Evolutionary conservation across 2,329 filamentous ascomycete genomes (phyloP).

Genomic region (Didymella arachidicola): DNA sequence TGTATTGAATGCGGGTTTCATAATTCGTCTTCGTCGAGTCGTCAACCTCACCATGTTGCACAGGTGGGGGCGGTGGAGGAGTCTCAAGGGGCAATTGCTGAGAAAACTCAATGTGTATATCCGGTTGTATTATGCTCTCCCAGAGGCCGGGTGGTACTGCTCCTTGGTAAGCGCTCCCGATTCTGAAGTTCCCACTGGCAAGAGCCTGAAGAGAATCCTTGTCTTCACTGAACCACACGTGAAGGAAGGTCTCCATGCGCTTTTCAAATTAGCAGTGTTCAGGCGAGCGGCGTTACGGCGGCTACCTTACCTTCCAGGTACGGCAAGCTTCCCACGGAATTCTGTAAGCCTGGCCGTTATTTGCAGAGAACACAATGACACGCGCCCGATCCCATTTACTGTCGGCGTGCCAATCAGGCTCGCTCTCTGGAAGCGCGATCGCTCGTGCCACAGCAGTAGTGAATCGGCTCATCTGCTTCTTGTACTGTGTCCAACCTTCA

Average conservation of each 20-base stretch:
- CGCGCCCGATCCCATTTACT: no score
- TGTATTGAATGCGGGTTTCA: background rate
- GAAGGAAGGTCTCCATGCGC: background rate
- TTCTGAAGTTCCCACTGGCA: no score
- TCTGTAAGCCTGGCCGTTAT: background rate
- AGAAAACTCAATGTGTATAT: background rate
- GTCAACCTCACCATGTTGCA: background rate
- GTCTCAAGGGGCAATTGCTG: background rate
- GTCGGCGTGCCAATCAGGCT: no score
- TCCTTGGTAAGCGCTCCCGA: no score
- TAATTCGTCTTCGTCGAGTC: background rate
- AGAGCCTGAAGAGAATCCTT: background rate
- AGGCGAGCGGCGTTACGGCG: background rate
- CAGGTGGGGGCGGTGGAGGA: no score
- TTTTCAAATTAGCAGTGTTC: background rate
- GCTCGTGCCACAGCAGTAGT: no score
- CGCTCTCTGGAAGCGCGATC: no score
- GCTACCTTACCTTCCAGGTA: background rate
- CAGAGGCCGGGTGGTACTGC: background rate
- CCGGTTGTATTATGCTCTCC: background rate
- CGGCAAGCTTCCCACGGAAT: background rate
- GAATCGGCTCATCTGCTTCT: no score
- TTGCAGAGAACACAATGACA: no score
- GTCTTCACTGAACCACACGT: background rate
- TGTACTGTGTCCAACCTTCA: no score